Base-by-base conservation (phyloP, 2,329 filamentous ascomycete species). In the Hypomyces rosellus region DNA sequence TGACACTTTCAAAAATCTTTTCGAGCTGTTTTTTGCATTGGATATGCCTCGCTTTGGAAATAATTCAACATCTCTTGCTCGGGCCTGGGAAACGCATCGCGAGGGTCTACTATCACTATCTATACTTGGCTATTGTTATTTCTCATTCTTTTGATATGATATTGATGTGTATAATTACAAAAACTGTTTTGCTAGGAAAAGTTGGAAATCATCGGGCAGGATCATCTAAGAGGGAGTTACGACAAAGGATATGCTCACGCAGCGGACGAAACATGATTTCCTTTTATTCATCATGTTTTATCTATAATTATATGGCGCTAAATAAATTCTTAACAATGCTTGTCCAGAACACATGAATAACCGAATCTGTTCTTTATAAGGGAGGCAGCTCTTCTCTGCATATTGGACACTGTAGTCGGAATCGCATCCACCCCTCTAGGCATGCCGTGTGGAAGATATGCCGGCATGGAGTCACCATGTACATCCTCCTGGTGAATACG, bases 401-500 rank as follows among this genome's bases (percentile, higher is more conserved):
- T 57, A 96, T 96, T 1, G 93, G 93, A 70, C 93, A 99, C 71
- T 96, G 89, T 62, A 99, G 69, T 51, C 92, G 74, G 66, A 95
- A 90, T 64, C 88, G 80, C 87, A 99, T 93, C 93, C 93, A 97
- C 37, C 89, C 90, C 70, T 97, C 92, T 58, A 99, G 72, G 68
- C 93, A 99, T 33, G 78, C 75, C 50, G 85, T 93, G 65, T 99
- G 93, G 66, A 99, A 99, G 45, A 97, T 90, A 71, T 99, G 93
- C 49, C 91, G 76, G 68, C 93, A 99, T 44, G 93, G 93, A 51
- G 93, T 99, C 18, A 97, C 89, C 93, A 99, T 99, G 70, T 97
- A 97, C 59, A 81, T 77, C 45, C 91, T 80, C 54, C 92, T 76
- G 33, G 88, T 87, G 58, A 97, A 75, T 49, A 96, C 80, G 30